These are phyloP conservation scores for Xylaria sp. DNA, from an alignment of 2,329 filamentous ascomycete genomes.

Conservation along the genomic window DNA sequence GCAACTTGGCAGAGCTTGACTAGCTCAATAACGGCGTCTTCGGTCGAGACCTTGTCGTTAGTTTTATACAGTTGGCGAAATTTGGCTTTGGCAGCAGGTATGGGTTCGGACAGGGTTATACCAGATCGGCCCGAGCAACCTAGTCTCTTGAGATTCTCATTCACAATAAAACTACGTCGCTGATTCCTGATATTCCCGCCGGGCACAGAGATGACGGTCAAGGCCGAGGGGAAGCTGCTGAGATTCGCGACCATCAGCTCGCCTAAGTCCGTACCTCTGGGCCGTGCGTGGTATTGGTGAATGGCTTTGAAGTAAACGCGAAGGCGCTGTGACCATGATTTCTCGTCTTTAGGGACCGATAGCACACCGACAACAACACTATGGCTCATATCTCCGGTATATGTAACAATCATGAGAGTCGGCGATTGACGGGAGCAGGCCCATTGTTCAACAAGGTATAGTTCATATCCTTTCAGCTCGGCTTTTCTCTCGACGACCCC, in stretches of 20 bases:
- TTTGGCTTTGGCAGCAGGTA: constrained; percentile 85
- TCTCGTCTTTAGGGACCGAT: constrained; percentile 82
- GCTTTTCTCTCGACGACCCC: constrained; percentile 77
- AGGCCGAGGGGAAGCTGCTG: constrained; percentile 87
- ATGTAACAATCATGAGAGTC: constrained; percentile 91
- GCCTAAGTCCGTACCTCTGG: constrained; percentile 83
- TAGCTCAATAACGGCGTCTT: constrained; percentile 84
- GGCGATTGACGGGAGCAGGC: constrained; percentile 90
- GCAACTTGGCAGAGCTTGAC: constrained; percentile 93
- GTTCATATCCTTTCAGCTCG: constrained; percentile 83
- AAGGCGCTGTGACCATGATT: constrained; percentile 80
- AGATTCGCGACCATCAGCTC: constrained; percentile 95
- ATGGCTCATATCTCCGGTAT: constrained; percentile 86
- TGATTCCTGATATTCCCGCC: constrained; percentile 86
- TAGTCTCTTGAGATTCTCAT: constrained; percentile 91
- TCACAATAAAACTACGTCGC: constrained; percentile 88
- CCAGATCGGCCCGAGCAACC: constrained; percentile 92
- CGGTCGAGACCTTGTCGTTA: constrained; percentile 82
- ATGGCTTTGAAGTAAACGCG: constrained; percentile 88
- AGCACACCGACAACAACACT: constrained; percentile 83
- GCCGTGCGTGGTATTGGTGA: constrained; percentile 84
- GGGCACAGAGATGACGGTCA: constrained; percentile 92
- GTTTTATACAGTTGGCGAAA: constrained; percentile 92
- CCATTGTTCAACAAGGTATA: constrained; percentile 98
- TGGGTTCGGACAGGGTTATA: constrained; percentile 81